A percentile compares a stretch with the other conserved stretches of the same genome.
Conservation (phyloP, 1,139 yeast genomes). For the Candida sp. region DNA sequence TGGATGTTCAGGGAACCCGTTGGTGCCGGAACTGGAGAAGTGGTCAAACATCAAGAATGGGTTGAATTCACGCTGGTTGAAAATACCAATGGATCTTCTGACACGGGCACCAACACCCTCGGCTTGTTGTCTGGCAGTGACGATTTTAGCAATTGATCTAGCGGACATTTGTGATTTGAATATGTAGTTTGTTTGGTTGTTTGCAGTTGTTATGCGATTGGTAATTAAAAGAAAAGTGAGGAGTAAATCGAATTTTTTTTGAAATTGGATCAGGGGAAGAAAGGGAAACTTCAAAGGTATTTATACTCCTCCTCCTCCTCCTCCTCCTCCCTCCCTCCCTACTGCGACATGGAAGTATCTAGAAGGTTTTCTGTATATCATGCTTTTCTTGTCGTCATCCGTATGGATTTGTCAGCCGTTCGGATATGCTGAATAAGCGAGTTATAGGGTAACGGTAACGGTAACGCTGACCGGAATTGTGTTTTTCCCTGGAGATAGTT, state of each 20-base stretch:
- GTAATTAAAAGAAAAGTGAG: no score
- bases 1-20: conserved; percentile 94
- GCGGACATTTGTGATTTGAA: conserved; percentile 2
- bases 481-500: neutral
- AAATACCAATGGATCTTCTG: conserved; percentile 79
- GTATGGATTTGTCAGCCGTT: neutral
- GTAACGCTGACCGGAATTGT: neutral
- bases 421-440: neutral
- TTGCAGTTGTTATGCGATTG: neutral
- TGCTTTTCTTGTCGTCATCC: neutral
- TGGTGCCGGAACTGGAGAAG: conserved; percentile 52
- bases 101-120: conserved; percentile 95
- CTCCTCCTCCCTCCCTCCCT: no score
- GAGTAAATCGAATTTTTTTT: no score
- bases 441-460: neutral
- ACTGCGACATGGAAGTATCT: neutral
- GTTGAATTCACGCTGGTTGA: conserved; percentile 69
- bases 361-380: neutral
- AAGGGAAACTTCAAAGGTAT: neutral
- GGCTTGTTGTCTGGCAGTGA: conserved; percentile 73
- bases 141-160: conserved; percentile 62
- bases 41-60: conserved; percentile 91
- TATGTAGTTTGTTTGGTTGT: neutral
- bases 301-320: neutral
- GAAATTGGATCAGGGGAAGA: neutral